Percentiles rank a stretch among this genome's conserved stretches.
Conservation (phyloP, 169 alveolate genomes). For the Theileria equi region DNA sequence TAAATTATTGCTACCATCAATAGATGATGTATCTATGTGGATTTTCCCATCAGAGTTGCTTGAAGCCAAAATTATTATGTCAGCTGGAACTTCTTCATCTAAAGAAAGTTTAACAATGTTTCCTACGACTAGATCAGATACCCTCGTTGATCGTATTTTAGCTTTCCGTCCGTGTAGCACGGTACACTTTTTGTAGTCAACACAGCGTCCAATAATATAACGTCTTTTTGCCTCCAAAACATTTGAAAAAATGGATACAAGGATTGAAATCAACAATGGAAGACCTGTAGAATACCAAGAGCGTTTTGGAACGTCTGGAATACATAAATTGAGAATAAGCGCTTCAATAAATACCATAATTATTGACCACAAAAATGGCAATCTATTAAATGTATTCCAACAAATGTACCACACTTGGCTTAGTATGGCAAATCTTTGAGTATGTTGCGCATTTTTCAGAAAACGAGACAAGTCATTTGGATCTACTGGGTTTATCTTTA, state of each 20-base stretch:
- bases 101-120: constrained; percentile 68
- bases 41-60: constrained; percentile 74
- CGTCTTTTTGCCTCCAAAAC: constrained; percentile 62
- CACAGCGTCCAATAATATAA: constrained; percentile 62
- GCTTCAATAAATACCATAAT: constrained; percentile 52
- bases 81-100: constrained; percentile 78
- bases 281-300: constrained; percentile 54
- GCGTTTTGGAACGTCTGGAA: constrained; percentile 40
- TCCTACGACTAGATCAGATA: constrained; percentile 72
- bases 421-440: constrained; percentile 37
- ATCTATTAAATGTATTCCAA: constrained; percentile 34
- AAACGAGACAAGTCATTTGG: constrained; percentile 68
- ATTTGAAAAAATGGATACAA: constrained; percentile 61
- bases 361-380: constrained; percentile 63
- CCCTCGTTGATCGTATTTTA: constrained; percentile 59
- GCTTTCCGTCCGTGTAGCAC: constrained; percentile 62
- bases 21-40: constrained; percentile 65
- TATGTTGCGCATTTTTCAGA: constrained; percentile 62
- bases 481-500: constrained; percentile 72
- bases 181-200: constrained; percentile 66
- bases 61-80: constrained; percentile 63
- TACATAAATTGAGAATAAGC: constrained; percentile 49
- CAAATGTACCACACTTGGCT: constrained; percentile 33
- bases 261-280: constrained; percentile 57
- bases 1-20: constrained; percentile 70